These are phyloP conservation scores for Rubroboletus pulcherrimus DNA, from an alignment of 768 basidiomycete genomes.

Conservation along the genomic window DNA sequence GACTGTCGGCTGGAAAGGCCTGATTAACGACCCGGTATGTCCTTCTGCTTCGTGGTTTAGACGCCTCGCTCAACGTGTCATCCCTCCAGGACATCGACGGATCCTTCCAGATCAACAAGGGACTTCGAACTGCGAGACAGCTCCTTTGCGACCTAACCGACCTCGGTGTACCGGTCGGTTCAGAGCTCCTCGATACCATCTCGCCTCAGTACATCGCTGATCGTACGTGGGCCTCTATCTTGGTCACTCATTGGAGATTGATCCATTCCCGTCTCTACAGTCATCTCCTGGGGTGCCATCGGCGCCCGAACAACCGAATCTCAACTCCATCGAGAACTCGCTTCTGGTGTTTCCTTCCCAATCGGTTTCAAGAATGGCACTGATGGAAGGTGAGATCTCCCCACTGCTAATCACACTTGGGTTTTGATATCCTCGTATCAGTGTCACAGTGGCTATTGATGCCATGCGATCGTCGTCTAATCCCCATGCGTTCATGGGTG, in stretches of 20 bases:
- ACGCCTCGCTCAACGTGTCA: background rate
- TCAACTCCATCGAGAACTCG: constrained; percentile 94
- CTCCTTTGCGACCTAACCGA: constrained; percentile 89
- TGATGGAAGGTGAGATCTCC: constrained; percentile 64
- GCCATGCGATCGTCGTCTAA: constrained; percentile 91
- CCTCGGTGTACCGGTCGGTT: constrained; percentile 89
- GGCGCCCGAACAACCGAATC: constrained; percentile 97
- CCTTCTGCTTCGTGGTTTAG: background rate
- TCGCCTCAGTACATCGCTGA: constrained; percentile 83
- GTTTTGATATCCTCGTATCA: constrained; percentile 20
- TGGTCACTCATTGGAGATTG: background rate
- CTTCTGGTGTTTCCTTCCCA: constrained; percentile 94
- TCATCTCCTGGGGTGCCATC: constrained; percentile 92
- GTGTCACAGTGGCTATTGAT: constrained; percentile 88
- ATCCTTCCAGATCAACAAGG: constrained; percentile 95
- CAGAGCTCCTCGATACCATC: constrained; percentile 85
- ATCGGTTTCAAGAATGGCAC: constrained; percentile 99
- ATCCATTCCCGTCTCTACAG: constrained; percentile 27
- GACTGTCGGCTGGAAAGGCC: constrained; percentile 97
- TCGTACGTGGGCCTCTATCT: constrained; percentile 37
- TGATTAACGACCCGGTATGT: constrained; percentile 78
- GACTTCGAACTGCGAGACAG: constrained; percentile 81
- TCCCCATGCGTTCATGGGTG: constrained; percentile 96
- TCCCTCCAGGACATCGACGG: constrained; percentile 70
- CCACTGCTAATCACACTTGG: background rate